These are phyloP conservation scores for Didymella glomerata DNA, from an alignment of 2,329 filamentous ascomycete species.

Conservation along the genomic window DNA sequence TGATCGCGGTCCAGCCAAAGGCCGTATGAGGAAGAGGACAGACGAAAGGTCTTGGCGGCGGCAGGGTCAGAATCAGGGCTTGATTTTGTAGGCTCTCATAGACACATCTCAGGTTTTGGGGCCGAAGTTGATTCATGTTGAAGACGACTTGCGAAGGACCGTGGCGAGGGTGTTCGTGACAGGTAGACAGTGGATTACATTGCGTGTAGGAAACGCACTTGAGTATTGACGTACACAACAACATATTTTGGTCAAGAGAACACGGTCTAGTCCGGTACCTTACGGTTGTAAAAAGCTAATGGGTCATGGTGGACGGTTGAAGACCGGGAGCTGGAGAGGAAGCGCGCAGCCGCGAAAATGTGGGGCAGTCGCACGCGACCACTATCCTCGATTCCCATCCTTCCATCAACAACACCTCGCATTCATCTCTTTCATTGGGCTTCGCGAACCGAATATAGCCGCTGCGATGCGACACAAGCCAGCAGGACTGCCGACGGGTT, in stretches of 20 bases:
- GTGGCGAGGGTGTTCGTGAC: not conserved
- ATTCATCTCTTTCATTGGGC: not conserved
- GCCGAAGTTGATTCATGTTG: not conserved
- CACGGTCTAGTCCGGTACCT: too few species aligned
- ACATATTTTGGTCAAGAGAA: not conserved
- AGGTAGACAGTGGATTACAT: not conserved
- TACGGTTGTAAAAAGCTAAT: not conserved
- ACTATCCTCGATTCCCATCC: too few species aligned
- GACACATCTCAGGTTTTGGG: not conserved
- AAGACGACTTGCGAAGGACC: not conserved
- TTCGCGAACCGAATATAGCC: not conserved
- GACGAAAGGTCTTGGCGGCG: not conserved
- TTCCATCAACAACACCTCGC: not conserved
- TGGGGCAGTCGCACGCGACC: not conserved
- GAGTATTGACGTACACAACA: not conserved
- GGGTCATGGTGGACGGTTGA: not conserved
- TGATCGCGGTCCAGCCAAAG: not conserved
- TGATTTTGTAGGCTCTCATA: too few species aligned
- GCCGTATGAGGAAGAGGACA: not conserved
- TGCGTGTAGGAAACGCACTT: not conserved
- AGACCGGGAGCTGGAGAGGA: not conserved
- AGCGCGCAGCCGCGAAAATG: not conserved
- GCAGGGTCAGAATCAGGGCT: too few species aligned
- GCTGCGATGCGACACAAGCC: not conserved
- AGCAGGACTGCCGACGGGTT: not conserved